Base-by-base conservation (phyloP, 2,329 filamentous ascomycete genomes). In the Cadophora gregata region DNA sequence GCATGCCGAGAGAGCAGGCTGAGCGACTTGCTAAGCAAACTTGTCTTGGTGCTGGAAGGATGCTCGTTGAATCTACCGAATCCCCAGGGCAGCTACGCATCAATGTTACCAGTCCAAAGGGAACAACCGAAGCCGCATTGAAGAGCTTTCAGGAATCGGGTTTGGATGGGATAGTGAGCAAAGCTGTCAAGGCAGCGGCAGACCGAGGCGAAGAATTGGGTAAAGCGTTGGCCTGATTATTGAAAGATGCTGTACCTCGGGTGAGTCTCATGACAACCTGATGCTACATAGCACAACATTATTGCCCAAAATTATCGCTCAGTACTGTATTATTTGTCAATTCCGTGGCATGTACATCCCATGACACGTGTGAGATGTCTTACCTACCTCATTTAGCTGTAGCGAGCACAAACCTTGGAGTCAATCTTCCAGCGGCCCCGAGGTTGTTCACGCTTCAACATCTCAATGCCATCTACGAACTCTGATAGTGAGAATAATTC, bases 21-120 rank as follows among this genome's bases (percentile, higher is more conserved):
- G 62, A 64, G 25, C 62, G 62, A 48, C 62, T 64, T 58, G 62
- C 62, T 25, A 64, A 64, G 53, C 62, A 64, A 33, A 64, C 62
- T 16, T 58, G 51, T 38, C 62, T 64, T 58, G 62, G 62, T 58
- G 62, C 62, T 36, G 62, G 62, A 36, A 48, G 38, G 50, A 64
- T 64, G 62, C 62, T 64, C 24, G 51, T 58, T 50, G 51, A 64
- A 21, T 64, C 62, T 24, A 24, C 27, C 8, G 62, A 64, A 7
- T 47, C 62, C 10, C 62, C 62, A 59, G 62, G 51, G 31, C 62
- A 64, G 24, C 51, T 64, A 42, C 62, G 62, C 7, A 36, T 58
- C 33, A 64, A 64, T 42, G 62, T 64, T 42, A 64, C 62, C 31
- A 64, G 62, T 50, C 62, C 62, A 27, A 64, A 64, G 29, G 62